These are phyloP conservation scores for Linnemannia zychae DNA, from an alignment of 192 early-diverging fungal genomes.

Conservation along the genomic window DNA sequence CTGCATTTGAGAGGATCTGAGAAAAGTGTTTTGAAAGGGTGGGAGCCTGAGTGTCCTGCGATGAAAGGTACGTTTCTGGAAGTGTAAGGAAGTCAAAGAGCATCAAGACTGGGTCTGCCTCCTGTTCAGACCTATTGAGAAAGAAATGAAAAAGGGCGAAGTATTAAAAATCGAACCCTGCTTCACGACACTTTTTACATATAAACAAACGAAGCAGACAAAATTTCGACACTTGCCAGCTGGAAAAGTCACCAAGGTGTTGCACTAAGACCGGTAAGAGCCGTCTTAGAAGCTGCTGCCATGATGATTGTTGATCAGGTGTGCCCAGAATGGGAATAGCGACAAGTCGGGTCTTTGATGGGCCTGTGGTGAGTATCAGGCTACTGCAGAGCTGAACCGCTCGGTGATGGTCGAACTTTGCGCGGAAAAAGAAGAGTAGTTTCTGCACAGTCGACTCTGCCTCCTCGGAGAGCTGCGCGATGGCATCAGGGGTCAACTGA, in stretches of 20 bases:
- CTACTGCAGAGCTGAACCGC: conserved; percentile 35
- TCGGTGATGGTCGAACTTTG: conserved; percentile 32
- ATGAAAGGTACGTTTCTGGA: conserved; percentile 16
- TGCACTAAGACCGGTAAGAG: conserved; percentile 30
- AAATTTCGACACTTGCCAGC: conserved; percentile 13
- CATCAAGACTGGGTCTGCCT: conserved; percentile 13
- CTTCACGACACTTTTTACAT: neutral
- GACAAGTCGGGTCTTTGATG: conserved; percentile 6
- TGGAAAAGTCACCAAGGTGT: conserved; percentile 23
- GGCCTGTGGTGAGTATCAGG: conserved; percentile 14
- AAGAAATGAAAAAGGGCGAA: neutral
- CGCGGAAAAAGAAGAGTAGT: conserved; percentile 63
- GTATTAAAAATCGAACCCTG: neutral
- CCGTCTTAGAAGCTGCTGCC: conserved; percentile 15
- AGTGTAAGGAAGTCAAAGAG: conserved; percentile 29
- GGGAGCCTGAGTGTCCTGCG: neutral
- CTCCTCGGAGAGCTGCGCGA: conserved; percentile 13
- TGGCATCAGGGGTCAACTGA: neutral
- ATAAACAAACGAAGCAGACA: neutral
- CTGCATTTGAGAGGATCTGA: neutral
- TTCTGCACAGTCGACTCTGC: conserved; percentile 19
- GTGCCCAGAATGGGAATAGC: conserved; percentile 12
- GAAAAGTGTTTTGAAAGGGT: neutral
- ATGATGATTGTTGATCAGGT: neutral
- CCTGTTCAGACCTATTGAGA: conserved; percentile 23